A percentile compares a stretch with the other conserved stretches of the same genome.
phyloP scores from a whole-genome alignment of 495 filamentous ascomycete species.

The Endocarpon pusillum region DNA sequence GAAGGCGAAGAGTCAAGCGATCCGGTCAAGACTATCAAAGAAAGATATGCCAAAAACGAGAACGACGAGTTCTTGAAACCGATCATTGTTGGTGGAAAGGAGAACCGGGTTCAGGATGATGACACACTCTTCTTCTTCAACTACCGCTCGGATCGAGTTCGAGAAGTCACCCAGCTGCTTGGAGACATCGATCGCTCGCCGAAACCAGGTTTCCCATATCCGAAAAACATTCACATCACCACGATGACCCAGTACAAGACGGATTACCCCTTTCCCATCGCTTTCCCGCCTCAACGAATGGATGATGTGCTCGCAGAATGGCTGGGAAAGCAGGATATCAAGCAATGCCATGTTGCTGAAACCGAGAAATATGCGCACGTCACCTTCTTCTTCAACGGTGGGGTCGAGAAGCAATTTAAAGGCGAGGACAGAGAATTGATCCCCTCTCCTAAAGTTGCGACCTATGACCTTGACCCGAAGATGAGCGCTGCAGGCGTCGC shows the following conservation, averaged over 20 bases:
- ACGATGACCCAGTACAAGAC: slow-evolving; percentile 99
- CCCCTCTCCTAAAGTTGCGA: slow-evolving; percentile 62
- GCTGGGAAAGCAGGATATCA: slow-evolving; percentile 67
- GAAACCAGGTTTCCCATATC: slow-evolving; percentile 81
- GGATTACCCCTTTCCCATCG: slow-evolving; percentile 82
- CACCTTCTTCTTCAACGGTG: slow-evolving; percentile 99
- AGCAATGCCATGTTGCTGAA: slow-evolving; percentile 93
- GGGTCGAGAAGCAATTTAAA: slow-evolving; percentile 90
- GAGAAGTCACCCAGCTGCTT: slow-evolving; percentile 87
- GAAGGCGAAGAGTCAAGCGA: slow-evolving; percentile 76
- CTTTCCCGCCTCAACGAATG: slow-evolving; percentile 91
- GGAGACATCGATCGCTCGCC: slow-evolving; percentile 84
- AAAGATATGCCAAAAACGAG: slow-evolving; percentile 71
- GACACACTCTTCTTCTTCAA: slow-evolving; percentile 99
- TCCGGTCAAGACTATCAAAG: slow-evolving; percentile 70
- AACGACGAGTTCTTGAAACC: slow-evolving; percentile 97
- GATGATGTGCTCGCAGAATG: slow-evolving; percentile 92
- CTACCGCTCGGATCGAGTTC: slow-evolving; percentile 96
- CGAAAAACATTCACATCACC: slow-evolving; percentile 74
- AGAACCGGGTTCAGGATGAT: slow-evolving; percentile 68
- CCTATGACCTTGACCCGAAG: slow-evolving; percentile 89
- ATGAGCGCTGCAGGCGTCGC: slow-evolving; percentile 87
- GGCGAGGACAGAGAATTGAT: slow-evolving; percentile 73
- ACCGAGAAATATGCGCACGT: slow-evolving; percentile 99
- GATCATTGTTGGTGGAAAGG: slow-evolving; percentile 80